Percentiles rank a stretch among this genome's conserved stretches.
Evolutionary conservation across 768 basidiomycete genomes (phyloP).

Genomic region (Pleurotus salmoneostramineus): DNA sequence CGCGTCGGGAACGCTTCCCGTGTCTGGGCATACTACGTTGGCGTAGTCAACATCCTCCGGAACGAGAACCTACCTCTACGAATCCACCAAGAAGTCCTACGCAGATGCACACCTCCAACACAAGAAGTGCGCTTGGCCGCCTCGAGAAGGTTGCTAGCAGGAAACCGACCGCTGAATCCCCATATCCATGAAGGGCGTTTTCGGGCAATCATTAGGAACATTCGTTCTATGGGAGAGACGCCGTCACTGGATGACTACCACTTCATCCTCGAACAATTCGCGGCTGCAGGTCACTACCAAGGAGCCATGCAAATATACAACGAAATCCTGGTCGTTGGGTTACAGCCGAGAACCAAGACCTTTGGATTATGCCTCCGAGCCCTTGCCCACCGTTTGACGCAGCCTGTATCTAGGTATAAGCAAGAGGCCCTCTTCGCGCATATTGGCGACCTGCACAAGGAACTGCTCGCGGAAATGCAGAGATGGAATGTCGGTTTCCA

Average conservation of each 20-base stretch:
- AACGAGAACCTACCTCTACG: conserved; percentile 53
- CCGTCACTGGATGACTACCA: conserved; percentile 68
- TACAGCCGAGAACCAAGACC: conserved; percentile 50
- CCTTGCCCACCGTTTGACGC: conserved; percentile 60
- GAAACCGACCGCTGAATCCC: conserved; percentile 29
- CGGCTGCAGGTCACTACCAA: conserved; percentile 65
- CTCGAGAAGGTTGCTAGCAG: conserved; percentile 35
- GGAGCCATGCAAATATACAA: conserved; percentile 59
- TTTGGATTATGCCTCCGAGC: conserved; percentile 66
- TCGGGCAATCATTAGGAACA: conserved; percentile 65
- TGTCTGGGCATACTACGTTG: conserved; percentile 66
- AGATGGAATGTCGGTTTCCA: conserved; percentile 43
- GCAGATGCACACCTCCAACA: conserved; percentile 54
- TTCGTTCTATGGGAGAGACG: conserved; percentile 46
- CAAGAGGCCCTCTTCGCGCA: conserved; percentile 21
- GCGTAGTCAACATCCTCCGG: conserved; percentile 46
- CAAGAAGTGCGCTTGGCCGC: conserved; percentile 39
- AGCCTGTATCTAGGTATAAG: conserved; percentile 44
- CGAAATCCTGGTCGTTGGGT: conserved; percentile 45
- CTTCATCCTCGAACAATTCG: conserved; percentile 71
- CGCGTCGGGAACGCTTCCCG: conserved; percentile 36
- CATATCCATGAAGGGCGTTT: conserved; percentile 67
- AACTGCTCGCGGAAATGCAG: conserved; percentile 58
- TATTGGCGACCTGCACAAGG: conserved; percentile 37
- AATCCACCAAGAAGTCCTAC: conserved; percentile 66